These are phyloP conservation scores for Xylona heveae DNA, from an alignment of 495 filamentous ascomycete species.

Conservation along the genomic window DNA sequence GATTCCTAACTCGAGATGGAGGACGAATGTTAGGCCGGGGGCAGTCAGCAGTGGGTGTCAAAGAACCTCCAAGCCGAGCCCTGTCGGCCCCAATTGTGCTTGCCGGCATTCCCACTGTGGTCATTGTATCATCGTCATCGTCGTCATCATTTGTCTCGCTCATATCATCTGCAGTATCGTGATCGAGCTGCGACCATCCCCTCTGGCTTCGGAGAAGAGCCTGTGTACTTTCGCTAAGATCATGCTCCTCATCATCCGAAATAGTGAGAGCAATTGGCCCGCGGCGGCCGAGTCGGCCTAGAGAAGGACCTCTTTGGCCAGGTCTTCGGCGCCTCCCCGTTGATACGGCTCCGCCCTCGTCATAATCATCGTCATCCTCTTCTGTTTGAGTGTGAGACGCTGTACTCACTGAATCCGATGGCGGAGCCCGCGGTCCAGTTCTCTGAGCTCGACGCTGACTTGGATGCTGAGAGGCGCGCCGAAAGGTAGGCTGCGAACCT, in stretches of 20 bases:
- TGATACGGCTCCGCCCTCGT: slow-evolving; percentile 5
- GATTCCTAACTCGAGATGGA: slow-evolving; percentile 1
- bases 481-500: background rate
- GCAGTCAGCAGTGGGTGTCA: slow-evolving; percentile 4
- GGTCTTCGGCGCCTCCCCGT: slow-evolving; percentile 3
- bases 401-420: background rate
- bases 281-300: background rate
- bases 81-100: background rate
- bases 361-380: slow-evolving; percentile 4
- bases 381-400: slow-evolving; percentile 1
- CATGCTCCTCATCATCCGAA: slow-evolving; percentile 1
- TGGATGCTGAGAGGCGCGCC: background rate
- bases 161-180: slow-evolving; percentile 4
- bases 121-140: slow-evolving; percentile 4
- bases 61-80: slow-evolving; percentile 1
- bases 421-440: background rate
- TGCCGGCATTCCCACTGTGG: background rate
- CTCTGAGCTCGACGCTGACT: background rate
- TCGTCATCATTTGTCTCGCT: slow-evolving; percentile 2
- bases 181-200: slow-evolving; percentile 4
- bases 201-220: slow-evolving; percentile 2
- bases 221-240: slow-evolving; percentile 2
- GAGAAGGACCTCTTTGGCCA: background rate
- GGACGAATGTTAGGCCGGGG: slow-evolving; percentile 1
- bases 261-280: slow-evolving; percentile 3